Evolutionary conservation across 1,139 yeast genomes (phyloP), one percentile per base, ranked within the genome.

Genomic region (Neolecta irregularis): DNA sequence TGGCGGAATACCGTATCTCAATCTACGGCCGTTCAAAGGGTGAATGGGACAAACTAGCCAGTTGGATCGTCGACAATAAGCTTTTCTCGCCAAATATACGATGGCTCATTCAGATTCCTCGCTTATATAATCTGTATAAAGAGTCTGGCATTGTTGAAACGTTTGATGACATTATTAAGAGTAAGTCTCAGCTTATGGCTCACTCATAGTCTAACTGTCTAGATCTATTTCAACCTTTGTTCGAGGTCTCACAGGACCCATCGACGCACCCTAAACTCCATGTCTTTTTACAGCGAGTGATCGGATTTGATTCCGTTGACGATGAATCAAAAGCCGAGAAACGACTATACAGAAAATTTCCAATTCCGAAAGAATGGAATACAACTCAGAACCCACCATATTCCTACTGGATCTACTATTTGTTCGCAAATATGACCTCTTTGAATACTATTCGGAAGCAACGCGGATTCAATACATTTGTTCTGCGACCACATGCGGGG

Each of bases 251-350:
- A 2, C 64, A 72, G 46, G 69, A 85, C 53, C 98, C 99, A 6
- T 50, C 66, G 38, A 65, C 75, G 3, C 91, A 85, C 56, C 98
- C 98, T 9, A 88, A 91, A 52, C 63, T 91, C 41, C 77, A 76
- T 49, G 67, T 83, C 2, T 83, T 91, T 54, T 61, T 91, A 47
- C 93, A 83, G 58, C 67, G 98, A 48, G 98, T 91, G 3, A 76
- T 88, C 50, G 99, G 99, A 0, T 88, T 91, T 56, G 99, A 91
- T 55, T 81, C 95, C 2, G 99, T 91, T 26, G 98, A 91, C 55
- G 99, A 91, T 56, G 99, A 91, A 56, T 80, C 94, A 17, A 91
- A 91, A 56, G 69, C 70, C 26, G 98, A 91, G 55, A 71, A 80
- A 44, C 67, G 81, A 38, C 66, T 76, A 50, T 83, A 74, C 48